Evolutionary conservation across 2,329 filamentous ascomycete species (phyloP).

Genomic region (Pseudovirgaria hyperparasitica): DNA sequence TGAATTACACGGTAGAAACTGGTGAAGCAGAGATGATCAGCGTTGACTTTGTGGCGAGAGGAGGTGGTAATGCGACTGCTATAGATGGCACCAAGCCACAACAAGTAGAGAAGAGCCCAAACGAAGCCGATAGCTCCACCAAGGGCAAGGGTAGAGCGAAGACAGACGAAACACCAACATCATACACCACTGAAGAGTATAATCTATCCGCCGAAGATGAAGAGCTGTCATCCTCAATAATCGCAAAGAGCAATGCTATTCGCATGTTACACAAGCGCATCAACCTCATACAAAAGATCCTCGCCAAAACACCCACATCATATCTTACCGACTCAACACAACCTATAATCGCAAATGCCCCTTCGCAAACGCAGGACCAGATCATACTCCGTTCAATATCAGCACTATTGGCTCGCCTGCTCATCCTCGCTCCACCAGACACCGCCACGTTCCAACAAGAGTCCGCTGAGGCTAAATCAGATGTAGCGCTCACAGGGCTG

Average conservation of each 20-base stretch:
- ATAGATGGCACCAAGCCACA: slow-evolving; percentile 22
- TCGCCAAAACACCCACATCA: slow-evolving; percentile 57
- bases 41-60: slow-evolving; percentile 82
- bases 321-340: slow-evolving; percentile 40
- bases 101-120: slow-evolving; percentile 20
- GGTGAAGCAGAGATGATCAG: slow-evolving; percentile 97
- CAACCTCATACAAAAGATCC: slow-evolving; percentile 50
- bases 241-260: slow-evolving; percentile 81
- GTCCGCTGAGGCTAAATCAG: slow-evolving; percentile 65
- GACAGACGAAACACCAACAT: slow-evolving; percentile 18
- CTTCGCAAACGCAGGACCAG: slow-evolving; percentile 34
- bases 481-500: slow-evolving; percentile 67
- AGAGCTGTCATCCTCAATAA: slow-evolving; percentile 56
- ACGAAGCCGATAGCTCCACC: slow-evolving; percentile 17
- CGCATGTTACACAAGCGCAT: slow-evolving; percentile 68
- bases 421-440: slow-evolving; percentile 64
- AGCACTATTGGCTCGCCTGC: slow-evolving; percentile 70
- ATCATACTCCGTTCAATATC: slow-evolving; percentile 78
- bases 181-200: slow-evolving; percentile 19
- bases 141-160: slow-evolving; percentile 41
- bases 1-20: slow-evolving; percentile 82
- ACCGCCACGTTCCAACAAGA: slow-evolving; percentile 53
- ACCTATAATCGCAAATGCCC: slow-evolving; percentile 17
- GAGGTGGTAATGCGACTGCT: slow-evolving; percentile 66
- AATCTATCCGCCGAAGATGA: slow-evolving; percentile 48